phyloP scores from a whole-genome alignment of 169 alveolate genomes.

The Cryptosporidium parvum region DNA sequence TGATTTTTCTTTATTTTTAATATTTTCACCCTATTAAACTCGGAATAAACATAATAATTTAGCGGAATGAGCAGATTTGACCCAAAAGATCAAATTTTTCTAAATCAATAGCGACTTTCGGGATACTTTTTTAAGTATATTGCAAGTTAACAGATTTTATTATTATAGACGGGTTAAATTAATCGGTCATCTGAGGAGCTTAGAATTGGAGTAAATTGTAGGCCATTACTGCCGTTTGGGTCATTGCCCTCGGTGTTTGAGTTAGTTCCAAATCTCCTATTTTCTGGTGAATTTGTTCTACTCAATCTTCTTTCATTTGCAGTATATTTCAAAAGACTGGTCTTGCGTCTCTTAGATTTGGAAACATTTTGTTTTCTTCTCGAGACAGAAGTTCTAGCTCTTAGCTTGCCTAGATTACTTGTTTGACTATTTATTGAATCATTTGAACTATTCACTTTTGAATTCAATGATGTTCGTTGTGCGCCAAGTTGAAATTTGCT shows the following conservation, averaged over 20 bases:
- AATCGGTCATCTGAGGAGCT: background rate
- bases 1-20: background rate
- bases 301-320: background rate
- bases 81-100: background rate
- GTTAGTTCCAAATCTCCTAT: background rate
- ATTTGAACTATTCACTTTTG: too few species aligned
- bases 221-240: background rate
- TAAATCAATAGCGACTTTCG: too few species aligned
- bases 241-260: background rate
- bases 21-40: too few species aligned
- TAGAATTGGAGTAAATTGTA: background rate
- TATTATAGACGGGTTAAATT: too few species aligned
- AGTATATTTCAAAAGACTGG: background rate
- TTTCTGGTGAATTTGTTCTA: background rate
- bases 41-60: background rate
- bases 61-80: background rate
- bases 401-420: too few species aligned
- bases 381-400: too few species aligned
- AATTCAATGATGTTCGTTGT: too few species aligned
- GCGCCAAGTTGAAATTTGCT: too few species aligned
- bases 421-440: too few species aligned
- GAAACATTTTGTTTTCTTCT: too few species aligned
- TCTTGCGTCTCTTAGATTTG: background rate
- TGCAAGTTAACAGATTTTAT: too few species aligned
- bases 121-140: too few species aligned